phyloP scores from a whole-genome alignment of 345 rosid genomes.

The Boechera divaricarpa region DNA sequence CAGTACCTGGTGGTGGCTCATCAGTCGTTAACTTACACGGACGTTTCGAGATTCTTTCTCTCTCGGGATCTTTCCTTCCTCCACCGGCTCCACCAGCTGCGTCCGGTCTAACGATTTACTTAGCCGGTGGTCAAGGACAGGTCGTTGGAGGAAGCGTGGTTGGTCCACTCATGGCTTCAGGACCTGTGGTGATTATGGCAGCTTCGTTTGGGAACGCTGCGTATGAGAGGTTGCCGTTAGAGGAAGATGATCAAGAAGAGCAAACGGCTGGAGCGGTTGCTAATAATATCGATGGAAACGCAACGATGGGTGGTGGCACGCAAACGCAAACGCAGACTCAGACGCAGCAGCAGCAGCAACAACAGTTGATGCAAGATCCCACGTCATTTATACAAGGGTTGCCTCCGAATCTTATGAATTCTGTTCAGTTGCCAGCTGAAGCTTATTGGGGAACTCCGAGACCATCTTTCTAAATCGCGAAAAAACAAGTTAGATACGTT shows the following conservation, averaged over 20 bases:
- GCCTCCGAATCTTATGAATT: slow-evolving; percentile 77
- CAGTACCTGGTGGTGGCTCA: slow-evolving; percentile 54
- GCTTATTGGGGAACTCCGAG: slow-evolving; percentile 77
- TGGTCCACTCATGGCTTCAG: slow-evolving; percentile 79
- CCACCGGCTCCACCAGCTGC: slow-evolving; percentile 97
- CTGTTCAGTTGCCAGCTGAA: slow-evolving; percentile 66
- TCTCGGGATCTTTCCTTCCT: slow-evolving; percentile 87
- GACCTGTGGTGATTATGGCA: slow-evolving; percentile 92
- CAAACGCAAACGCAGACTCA: slow-evolving; percentile 52
- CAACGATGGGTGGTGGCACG: slow-evolving; percentile 43
- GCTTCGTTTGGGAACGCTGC: slow-evolving; percentile 99
- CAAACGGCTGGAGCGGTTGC: slow-evolving; percentile 33
- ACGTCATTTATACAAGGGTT: slow-evolving; percentile 71
- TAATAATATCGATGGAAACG: slow-evolving; percentile 46
- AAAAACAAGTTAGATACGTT: slow-evolving; percentile 29
- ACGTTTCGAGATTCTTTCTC: slow-evolving; percentile 87
- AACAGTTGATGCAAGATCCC: slow-evolving; percentile 75
- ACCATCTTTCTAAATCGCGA: slow-evolving; percentile 54
- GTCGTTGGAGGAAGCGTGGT: slow-evolving; percentile 93
- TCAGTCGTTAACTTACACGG: slow-evolving; percentile 88
- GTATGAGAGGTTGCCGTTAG: slow-evolving; percentile 84
- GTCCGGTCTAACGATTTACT: slow-evolving; percentile 77
- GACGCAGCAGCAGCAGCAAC: slow-evolving; percentile 50
- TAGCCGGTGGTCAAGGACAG: slow-evolving; percentile 98
- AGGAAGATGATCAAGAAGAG: slow-evolving; percentile 68